Conservation (phyloP, 192 early-diverging fungal species). For the Linnemannia elongata region DNA sequence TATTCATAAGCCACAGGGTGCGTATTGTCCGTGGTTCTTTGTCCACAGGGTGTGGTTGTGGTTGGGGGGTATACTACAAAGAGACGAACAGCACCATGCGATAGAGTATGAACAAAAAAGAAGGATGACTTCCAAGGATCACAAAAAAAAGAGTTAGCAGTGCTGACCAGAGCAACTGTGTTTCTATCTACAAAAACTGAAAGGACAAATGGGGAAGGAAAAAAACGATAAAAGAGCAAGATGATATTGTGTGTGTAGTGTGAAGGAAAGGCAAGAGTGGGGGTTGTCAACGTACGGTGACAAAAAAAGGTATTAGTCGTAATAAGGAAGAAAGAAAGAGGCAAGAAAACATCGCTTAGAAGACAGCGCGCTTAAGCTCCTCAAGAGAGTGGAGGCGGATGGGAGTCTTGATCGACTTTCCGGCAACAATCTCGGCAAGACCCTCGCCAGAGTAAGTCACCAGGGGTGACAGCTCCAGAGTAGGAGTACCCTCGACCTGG, state of each 20-base stretch:
- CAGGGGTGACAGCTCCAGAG: slow-evolving; percentile 90
- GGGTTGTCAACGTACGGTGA: not conserved
- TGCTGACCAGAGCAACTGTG: too few species aligned
- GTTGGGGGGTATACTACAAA: too few species aligned
- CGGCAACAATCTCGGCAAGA: slow-evolving; percentile 77
- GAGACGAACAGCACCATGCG: too few species aligned
- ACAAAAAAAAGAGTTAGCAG: not conserved
- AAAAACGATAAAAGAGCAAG: not conserved
- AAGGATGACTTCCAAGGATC: not conserved
- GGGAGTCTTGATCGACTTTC: slow-evolving; percentile 78
- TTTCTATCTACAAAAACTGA: too few species aligned
- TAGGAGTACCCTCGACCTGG: slow-evolving; percentile 34
- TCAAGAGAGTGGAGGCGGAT: slow-evolving; percentile 29
- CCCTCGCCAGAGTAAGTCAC: slow-evolving; percentile 96
- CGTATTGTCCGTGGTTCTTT: too few species aligned
- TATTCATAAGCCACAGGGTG: too few species aligned
- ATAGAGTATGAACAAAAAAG: too few species aligned
- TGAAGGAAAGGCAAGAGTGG: not conserved
- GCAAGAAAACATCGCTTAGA: slow-evolving; percentile 13
- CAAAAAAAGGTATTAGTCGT: not conserved
- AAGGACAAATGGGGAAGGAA: not conserved
- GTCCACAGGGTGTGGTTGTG: too few species aligned
- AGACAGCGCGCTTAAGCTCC: slow-evolving; percentile 36
- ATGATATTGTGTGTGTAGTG: not conserved
- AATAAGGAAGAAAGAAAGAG: not conserved